Conservation (phyloP, 192 early-diverging fungal genomes). For the Coemansia sp. region DNA sequence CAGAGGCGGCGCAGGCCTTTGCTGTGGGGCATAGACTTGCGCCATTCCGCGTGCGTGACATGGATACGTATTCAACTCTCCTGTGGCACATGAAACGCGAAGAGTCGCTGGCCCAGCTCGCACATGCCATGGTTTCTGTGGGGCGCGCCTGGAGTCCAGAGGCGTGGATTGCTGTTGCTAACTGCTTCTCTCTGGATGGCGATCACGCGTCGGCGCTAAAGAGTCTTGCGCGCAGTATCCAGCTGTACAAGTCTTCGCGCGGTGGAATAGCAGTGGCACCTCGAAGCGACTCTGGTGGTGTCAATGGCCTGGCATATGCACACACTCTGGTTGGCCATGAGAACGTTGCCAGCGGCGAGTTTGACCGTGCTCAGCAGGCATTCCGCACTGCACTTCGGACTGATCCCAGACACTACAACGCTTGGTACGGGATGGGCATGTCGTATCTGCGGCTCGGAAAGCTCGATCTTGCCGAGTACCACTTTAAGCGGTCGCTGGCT, state of each 20-base stretch:
- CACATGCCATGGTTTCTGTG: constrained; percentile 68
- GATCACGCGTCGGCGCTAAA: constrained; percentile 76
- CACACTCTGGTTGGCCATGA: constrained; percentile 87
- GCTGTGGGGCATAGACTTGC: constrained; percentile 60
- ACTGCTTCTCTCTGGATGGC: constrained; percentile 71
- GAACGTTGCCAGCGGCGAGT: constrained; percentile 70
- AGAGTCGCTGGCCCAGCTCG: constrained; percentile 69
- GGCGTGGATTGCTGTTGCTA: constrained; percentile 79
- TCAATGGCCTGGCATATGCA: constrained; percentile 63
- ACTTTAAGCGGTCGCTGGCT: constrained; percentile 69
- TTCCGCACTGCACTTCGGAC: constrained; percentile 73
- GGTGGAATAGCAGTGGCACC: constrained; percentile 29
- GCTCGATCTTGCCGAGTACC: constrained; percentile 67
- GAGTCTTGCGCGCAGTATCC: constrained; percentile 75
- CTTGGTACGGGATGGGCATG: constrained; percentile 83
- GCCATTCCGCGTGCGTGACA: constrained; percentile 69
- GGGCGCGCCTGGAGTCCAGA: constrained; percentile 69
- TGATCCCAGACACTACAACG: constrained; percentile 78
- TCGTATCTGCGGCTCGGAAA: constrained; percentile 75
- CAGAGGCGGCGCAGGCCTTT: constrained; percentile 63
- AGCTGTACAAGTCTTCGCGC: constrained; percentile 42
- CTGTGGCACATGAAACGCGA: constrained; percentile 84
- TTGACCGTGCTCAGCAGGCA: constrained; percentile 69
- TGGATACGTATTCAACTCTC: constrained; percentile 84
- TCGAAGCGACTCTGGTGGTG: constrained; percentile 36